Evolutionary conservation across 345 rosid genomes (phyloP).

Genomic region (Mercurialis annua): DNA sequence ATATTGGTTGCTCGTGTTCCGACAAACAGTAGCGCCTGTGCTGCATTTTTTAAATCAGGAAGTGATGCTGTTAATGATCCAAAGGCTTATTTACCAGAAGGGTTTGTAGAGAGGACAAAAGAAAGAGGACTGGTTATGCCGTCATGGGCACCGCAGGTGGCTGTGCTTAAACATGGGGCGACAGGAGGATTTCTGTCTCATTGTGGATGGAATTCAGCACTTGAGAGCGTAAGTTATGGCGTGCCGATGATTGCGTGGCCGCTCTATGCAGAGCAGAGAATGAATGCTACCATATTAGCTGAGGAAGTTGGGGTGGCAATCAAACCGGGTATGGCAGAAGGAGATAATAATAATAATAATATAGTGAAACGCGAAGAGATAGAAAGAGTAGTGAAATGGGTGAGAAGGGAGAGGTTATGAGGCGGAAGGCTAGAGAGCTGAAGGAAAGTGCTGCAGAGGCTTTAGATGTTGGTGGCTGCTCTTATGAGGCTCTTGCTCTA

Average conservation of each 20-base stretch:
- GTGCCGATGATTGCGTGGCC: conserved; percentile 30
- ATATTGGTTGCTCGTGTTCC: conserved; percentile 23
- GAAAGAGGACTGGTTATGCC: conserved; percentile 18
- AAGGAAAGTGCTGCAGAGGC: conserved; percentile 11
- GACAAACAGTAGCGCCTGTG: not conserved
- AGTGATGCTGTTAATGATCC: conserved; percentile 18
- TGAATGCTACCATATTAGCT: conserved; percentile 21
- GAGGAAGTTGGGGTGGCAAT: conserved; percentile 24
- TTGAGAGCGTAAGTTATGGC: conserved; percentile 18
- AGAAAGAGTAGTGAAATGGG: conserved; percentile 9
- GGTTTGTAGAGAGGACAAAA: conserved; percentile 15
- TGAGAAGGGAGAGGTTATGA: conserved; percentile 18
- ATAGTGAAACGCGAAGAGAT: conserved; percentile 22
- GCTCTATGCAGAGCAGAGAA: conserved; percentile 28
- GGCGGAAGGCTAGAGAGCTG: not conserved
- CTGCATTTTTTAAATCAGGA: conserved; percentile 14
- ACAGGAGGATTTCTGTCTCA: conserved; percentile 26
- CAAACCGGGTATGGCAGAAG: conserved; percentile 3
- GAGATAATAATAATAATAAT: too few species aligned
- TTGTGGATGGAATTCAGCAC: conserved; percentile 29
- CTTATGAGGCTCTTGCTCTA: conserved; percentile 14
- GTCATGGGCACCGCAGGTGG: conserved; percentile 24
- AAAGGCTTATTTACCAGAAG: conserved; percentile 21
- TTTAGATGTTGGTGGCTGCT: conserved; percentile 8
- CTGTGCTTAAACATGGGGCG: conserved; percentile 17